Base-by-base conservation (phyloP, 768 basidiomycete genomes). In the Mycena vitilis region DNA sequence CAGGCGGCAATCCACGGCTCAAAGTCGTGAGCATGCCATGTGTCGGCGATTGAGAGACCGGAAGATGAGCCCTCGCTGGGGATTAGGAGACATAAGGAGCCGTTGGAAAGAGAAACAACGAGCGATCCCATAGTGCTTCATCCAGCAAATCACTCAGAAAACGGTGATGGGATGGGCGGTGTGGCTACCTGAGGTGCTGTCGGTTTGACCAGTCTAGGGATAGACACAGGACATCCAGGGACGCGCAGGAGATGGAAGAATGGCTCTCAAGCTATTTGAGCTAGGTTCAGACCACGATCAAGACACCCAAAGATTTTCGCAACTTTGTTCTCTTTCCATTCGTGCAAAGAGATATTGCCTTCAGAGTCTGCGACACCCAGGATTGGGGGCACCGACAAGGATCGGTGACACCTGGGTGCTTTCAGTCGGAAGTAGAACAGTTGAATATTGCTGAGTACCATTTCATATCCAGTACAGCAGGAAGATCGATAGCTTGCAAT, bases 1-100 rank as follows among this genome's bases (percentile, higher is more conserved):
- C 95, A 99, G 1, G 93, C 89, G 1, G 92, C 89, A 56, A 95
- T 88, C 98, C 98, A 99, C 0, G 96, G 93, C 76, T 99, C 98
- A 73, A 90, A 89, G 65, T 96, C 94, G 73, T 99, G 98, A 1
- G 94, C 96, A 65, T 88, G 83, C 96, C 96, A 99, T 2, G 83
- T 84, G 30, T 86, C 79, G 6, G 81, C 80, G 4, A 91, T 76
- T 0, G 75, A 60, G 34, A 93, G 76, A 16, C 82, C 80, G 36
- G 48, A 65, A 13, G 30, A 7, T 0, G 79, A 75, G 1, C 82
- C 79, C 8, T 87, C 82, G n/a, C 79, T 79, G 13, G 86, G 85
- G 42, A 76, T 82, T 25, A 93, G 80, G 22, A 92, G 82, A n/a
- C 88, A 86, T 18, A 97, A 76, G 2, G 81, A 84, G 6, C 96